phyloP scores from a whole-genome alignment of 148 eudicot species.

The Heliosperma pusillum region DNA sequence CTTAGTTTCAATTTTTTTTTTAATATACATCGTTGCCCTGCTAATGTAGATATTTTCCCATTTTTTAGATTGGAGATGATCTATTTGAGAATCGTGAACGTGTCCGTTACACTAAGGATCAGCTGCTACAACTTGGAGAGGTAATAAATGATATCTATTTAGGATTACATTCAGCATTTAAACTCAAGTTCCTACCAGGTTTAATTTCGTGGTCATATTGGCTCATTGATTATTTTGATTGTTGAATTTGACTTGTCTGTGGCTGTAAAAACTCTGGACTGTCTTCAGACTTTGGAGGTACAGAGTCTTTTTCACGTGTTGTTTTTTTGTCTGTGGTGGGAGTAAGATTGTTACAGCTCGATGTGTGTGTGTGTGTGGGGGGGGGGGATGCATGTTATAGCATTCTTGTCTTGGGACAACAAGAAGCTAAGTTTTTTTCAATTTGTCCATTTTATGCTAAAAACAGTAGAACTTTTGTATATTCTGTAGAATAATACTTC shows the following conservation, averaged over 20 bases:
- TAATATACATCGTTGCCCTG: not conserved
- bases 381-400: not conserved
- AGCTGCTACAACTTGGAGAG: conserved; percentile 82
- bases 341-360: not conserved
- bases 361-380: not conserved
- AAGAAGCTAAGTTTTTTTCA: too few species aligned
- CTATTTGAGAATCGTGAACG: conserved; percentile 78
- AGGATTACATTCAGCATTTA: not conserved
- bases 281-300: too few species aligned
- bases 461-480: too few species aligned
- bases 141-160: conserved; percentile 32
- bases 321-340: not conserved
- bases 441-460: too few species aligned
- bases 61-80: conserved; percentile 62
- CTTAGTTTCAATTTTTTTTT: not conserved
- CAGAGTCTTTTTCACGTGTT: not conserved
- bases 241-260: too few species aligned
- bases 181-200: not conserved
- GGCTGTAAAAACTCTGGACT: not conserved
- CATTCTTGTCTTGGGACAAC: too few species aligned
- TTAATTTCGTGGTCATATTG: not conserved
- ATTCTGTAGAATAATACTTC: too few species aligned
- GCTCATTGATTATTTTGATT: not conserved
- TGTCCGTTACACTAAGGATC: conserved; percentile 67
- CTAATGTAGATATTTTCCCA: not conserved